Evolutionary conservation across 306 rosid species (phyloP).

Genomic region (Citrullus mucosospermus): DNA sequence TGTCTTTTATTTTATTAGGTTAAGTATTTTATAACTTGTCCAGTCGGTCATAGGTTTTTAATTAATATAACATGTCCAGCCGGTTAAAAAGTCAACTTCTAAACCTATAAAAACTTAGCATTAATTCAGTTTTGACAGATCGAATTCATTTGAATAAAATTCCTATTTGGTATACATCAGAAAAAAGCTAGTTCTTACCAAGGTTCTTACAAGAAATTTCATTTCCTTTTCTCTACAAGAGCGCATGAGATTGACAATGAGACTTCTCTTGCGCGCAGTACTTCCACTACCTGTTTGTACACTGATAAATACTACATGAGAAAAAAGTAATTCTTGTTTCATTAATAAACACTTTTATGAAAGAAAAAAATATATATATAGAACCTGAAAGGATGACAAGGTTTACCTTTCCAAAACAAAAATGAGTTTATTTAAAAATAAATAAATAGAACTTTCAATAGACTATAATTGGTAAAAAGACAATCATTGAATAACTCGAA

Average conservation of each 20-base stretch:
- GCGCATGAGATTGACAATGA: slow-evolving; percentile 67
- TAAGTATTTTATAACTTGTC: too few relatives aligned
- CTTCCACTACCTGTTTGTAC: slow-evolving; percentile 88
- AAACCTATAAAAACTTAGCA: too few relatives aligned
- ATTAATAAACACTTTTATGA: not conserved
- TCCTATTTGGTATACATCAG: too few relatives aligned
- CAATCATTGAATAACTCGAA: not conserved
- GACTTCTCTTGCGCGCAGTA: slow-evolving; percentile 60
- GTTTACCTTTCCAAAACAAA: not conserved
- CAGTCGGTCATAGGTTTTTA: too few relatives aligned
- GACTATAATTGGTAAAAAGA: not conserved
- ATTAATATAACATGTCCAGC: too few relatives aligned
- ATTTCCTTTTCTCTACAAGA: slow-evolving; percentile 88
- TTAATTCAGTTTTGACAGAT: too few relatives aligned
- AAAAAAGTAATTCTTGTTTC: not conserved
- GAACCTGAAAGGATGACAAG: not conserved
- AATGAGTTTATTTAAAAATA: not conserved
- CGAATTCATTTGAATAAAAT: too few relatives aligned
- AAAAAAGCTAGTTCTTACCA: slow-evolving; percentile 34
- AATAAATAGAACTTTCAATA: not conserved
- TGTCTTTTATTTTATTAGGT: too few relatives aligned
- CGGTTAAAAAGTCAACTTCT: too few relatives aligned
- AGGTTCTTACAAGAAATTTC: slow-evolving; percentile 84
- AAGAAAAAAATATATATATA: not conserved
- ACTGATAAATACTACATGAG: slow-evolving; percentile 53